Percentiles rank a stretch among this genome's conserved stretches.
These are phyloP conservation scores for Chaetomium strumarium DNA, from an alignment of 2,329 filamentous ascomycete species.

Conservation along the genomic window DNA sequence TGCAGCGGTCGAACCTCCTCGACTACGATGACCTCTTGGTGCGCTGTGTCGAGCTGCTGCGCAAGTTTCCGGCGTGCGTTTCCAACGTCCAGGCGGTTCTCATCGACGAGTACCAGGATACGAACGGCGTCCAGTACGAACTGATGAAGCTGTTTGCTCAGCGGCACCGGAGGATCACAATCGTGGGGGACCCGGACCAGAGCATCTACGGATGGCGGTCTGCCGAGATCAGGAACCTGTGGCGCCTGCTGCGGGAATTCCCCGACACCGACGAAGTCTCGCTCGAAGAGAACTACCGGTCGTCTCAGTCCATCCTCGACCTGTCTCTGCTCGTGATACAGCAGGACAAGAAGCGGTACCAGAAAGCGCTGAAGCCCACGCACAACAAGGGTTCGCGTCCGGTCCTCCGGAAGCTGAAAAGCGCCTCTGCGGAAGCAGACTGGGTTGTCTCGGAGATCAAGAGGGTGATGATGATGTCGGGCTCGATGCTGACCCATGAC, in stretches of 20 bases:
- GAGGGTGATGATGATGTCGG: slow-evolving; percentile 63
- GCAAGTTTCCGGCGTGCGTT: slow-evolving; percentile 69
- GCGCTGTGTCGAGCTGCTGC: slow-evolving; percentile 73
- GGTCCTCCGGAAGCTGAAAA: slow-evolving; percentile 69
- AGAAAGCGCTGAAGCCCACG: slow-evolving; percentile 73
- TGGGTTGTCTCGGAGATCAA: slow-evolving; percentile 87
- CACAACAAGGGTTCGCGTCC: slow-evolving; percentile 75
- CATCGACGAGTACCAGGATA: slow-evolving; percentile 97
- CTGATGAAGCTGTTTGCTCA: slow-evolving; percentile 85
- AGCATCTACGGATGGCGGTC: slow-evolving; percentile 96
- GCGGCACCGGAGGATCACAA: slow-evolving; percentile 68
- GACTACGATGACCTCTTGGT: slow-evolving; percentile 93
- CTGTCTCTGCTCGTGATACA: slow-evolving; percentile 82
- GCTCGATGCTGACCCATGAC: slow-evolving; percentile 62
- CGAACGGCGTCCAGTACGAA: slow-evolving; percentile 90
- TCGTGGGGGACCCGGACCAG: slow-evolving; percentile 94
- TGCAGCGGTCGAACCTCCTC: slow-evolving; percentile 72
- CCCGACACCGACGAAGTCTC: slow-evolving; percentile 74
- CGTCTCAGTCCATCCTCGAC: slow-evolving; percentile 75
- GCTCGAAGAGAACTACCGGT: slow-evolving; percentile 91
- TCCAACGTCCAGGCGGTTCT: slow-evolving; percentile 85
- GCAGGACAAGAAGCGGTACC: slow-evolving; percentile 74
- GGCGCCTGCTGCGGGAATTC: slow-evolving; percentile 69
- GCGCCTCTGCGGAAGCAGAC: slow-evolving; percentile 65
- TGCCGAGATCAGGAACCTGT: slow-evolving; percentile 84